Percentiles rank a stretch among this genome's conserved stretches.
phyloP scores from a whole-genome alignment of 192 early-diverging fungal species.

The Entomortierella lignicola region DNA sequence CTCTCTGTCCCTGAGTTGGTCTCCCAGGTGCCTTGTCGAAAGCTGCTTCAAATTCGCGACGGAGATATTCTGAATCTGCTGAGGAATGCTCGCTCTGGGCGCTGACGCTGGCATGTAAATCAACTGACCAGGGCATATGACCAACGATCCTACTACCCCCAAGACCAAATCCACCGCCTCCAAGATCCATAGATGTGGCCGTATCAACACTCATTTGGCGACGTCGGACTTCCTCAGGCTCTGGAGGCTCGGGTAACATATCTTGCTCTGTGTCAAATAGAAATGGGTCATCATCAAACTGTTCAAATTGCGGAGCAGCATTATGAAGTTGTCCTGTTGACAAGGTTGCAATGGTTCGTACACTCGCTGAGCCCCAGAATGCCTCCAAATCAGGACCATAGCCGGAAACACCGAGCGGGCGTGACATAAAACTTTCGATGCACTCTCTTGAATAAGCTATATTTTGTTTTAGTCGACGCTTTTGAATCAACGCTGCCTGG shows the following conservation, averaged over 20 bases:
- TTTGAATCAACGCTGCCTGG: constrained; percentile 11
- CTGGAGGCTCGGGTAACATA: background rate
- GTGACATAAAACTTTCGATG: constrained; percentile 11
- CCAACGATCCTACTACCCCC: background rate
- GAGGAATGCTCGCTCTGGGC: constrained; percentile 17
- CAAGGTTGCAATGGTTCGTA: background rate
- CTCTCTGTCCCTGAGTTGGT: background rate
- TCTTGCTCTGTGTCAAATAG: background rate
- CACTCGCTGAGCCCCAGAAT: constrained; percentile 20
- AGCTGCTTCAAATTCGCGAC: constrained; percentile 15
- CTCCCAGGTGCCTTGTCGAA: constrained; percentile 10
- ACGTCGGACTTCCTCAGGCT: constrained; percentile 16
- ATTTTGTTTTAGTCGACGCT: constrained; percentile 5
- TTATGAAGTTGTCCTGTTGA: background rate
- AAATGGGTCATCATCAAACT: background rate
- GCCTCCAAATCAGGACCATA: constrained; percentile 3
- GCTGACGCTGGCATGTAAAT: background rate
- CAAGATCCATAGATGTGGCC: constrained; percentile 5
- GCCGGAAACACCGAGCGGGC: constrained; percentile 5
- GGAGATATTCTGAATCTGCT: constrained; percentile 12
- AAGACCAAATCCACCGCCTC: background rate
- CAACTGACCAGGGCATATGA: constrained; percentile 22
- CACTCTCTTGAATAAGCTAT: background rate
- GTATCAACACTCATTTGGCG: constrained; percentile 13
- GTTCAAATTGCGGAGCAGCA: background rate